Base-by-base conservation (phyloP, 2,329 filamentous ascomycete species). In the Paracamarosporium sp. region DNA sequence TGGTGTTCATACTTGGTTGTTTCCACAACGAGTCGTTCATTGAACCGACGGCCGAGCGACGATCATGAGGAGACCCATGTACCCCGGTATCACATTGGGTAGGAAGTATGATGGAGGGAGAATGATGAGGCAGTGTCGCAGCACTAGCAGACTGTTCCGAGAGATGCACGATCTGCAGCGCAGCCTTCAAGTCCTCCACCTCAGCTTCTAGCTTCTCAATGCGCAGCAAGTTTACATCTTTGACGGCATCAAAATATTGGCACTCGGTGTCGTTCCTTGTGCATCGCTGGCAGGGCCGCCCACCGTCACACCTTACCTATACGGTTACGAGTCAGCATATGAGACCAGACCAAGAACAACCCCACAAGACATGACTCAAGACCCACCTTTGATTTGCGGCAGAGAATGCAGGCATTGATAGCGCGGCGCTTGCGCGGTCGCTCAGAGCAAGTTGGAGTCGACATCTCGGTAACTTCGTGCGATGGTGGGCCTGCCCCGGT, bases 231-330 rank as follows among this genome's bases (percentile, higher is more conserved):
- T 55, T 71, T 11, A 63, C 56, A 44, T 75, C 71, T 50, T 69
- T 68, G 17, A 62, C 64, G 3, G 57, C 59, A 52, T 72, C 69
- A 31, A 63, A 56, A 36, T 72, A 74, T 46, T 66, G 60, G 30
- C 72, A 75, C 13, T 50, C 36, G 6, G 62, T 35, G 44, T 64
- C 56, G 31, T 71, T 73, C n/a, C 60, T 57, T 4, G 62, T 56
- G 56, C 71, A 75, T n/a, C 72, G 65, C 53, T 65, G 60, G 44
- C 72, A 75, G 7, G 72, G 72, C 7, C 63, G 65, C 8, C 63
- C 60, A 9, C 72, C 71, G 57, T 74, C 68, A 51, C 72, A 75
- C 41, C 67, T 63, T 11, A 75, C 72, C 52, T 75, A 41, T 11
- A 17, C 12, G 24, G 8, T 22, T 6, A 20, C 48, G 36, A 51